Percentiles rank a stretch among this genome's conserved stretches.
These are phyloP conservation scores for Cyphellophora europaea DNA, from an alignment of 2,329 filamentous ascomycete genomes.

Conservation along the genomic window DNA sequence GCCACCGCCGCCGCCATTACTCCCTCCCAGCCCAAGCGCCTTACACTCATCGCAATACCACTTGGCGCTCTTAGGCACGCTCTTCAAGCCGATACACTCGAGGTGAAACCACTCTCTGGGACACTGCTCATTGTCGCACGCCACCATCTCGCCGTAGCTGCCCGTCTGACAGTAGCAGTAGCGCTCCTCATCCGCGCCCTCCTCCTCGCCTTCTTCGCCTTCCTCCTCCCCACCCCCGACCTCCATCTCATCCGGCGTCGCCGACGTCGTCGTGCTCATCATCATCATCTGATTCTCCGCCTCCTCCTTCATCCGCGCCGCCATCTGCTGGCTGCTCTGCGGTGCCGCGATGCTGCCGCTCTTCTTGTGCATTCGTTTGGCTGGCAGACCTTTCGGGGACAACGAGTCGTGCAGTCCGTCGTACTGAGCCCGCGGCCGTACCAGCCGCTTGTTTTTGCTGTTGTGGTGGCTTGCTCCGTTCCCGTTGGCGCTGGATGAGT, in stretches of 20 bases:
- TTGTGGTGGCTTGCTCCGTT: slow-evolving; percentile 2
- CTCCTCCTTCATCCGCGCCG: slow-evolving; percentile 8
- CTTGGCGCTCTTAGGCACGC: slow-evolving; percentile 70
- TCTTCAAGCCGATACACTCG: slow-evolving; percentile 69
- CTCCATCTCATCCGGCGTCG: not conserved
- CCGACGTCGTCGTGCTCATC: slow-evolving; percentile 24
- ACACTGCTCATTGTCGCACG: slow-evolving; percentile 65
- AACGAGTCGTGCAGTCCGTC: slow-evolving; percentile 19
- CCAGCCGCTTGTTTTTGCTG: slow-evolving; percentile 14
- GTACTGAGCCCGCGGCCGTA: slow-evolving; percentile 17
- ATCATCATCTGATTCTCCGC: slow-evolving; percentile 24
- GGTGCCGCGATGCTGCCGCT: slow-evolving; percentile 21
- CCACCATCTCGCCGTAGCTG: slow-evolving; percentile 78
- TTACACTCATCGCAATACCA: slow-evolving; percentile 79
- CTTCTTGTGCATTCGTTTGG: slow-evolving; percentile 28
- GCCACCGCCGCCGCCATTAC: not conserved
- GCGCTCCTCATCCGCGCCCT: slow-evolving; percentile 59
- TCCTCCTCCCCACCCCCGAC: not conserved
- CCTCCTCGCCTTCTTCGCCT: slow-evolving; percentile 36
- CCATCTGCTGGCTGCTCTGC: slow-evolving; percentile 1
- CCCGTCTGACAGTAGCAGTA: slow-evolving; percentile 76
- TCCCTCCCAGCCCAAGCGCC: slow-evolving; percentile 39
- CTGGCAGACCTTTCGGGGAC: slow-evolving; percentile 19
- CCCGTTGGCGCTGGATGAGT: slow-evolving; percentile 10
- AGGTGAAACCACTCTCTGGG: slow-evolving; percentile 76